Evolutionary conservation across 1,139 yeast species (phyloP).

Genomic region (Spathaspora jeffriesii): DNA sequence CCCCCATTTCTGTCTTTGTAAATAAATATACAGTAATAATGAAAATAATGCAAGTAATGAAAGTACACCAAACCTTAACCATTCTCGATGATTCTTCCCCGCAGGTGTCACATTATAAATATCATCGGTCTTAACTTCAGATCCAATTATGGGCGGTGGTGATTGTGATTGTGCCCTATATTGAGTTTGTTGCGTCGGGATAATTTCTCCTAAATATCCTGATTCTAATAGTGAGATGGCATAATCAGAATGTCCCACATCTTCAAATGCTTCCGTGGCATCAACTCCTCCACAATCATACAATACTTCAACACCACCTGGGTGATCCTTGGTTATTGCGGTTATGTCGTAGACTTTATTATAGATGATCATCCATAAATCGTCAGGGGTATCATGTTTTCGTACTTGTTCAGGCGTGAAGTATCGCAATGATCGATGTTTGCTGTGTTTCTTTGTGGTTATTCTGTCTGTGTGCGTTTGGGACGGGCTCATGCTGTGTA

Average conservation of each 20-base stretch:
- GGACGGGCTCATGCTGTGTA: constrained; percentile 5
- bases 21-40: constrained; percentile 3
- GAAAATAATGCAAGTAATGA: constrained; percentile 2
- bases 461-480: background rate
- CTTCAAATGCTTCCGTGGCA: constrained; percentile 93
- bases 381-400: constrained; percentile 76
- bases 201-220: constrained; percentile 34
- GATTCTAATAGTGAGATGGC: constrained; percentile 54
- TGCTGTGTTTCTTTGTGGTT: background rate
- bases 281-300: constrained; percentile 90
- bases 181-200: constrained; percentile 17
- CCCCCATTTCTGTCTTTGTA: constrained; percentile 3
- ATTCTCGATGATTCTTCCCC: background rate
- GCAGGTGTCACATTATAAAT: background rate
- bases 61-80: background rate
- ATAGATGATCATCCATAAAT: constrained; percentile 87
- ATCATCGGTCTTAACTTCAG: background rate
- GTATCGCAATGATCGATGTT: background rate
- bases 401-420: constrained; percentile 36
- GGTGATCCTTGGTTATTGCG: constrained; percentile 87
- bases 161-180: background rate
- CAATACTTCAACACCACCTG: constrained; percentile 97
- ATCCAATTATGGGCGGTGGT: background rate
- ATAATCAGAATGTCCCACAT: constrained; percentile 97
- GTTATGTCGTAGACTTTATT: constrained; percentile 91